phyloP scores from a whole-genome alignment of 1,284 basidiomycete species.

The Grifola frondosa region DNA sequence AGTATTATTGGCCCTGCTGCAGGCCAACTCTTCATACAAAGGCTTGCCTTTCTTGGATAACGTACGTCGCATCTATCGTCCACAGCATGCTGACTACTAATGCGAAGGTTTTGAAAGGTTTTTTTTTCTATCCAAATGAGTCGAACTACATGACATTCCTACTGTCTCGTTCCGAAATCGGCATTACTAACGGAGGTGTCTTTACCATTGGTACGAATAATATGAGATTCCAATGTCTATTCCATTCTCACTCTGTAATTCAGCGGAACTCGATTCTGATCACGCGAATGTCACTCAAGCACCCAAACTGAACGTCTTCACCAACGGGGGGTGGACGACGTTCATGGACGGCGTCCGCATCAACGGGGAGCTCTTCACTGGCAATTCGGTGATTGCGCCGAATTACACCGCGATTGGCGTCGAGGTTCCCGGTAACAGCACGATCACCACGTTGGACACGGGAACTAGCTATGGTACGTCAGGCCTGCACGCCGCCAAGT shows the following conservation, averaged over 20 bases:
- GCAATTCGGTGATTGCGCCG: constrained; percentile 2
- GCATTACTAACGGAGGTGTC: constrained; percentile 22
- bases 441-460: constrained; percentile 12
- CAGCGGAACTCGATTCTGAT: too few species aligned
- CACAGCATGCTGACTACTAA: too few species aligned
- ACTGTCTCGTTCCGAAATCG: constrained; percentile 20
- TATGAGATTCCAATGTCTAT: too few species aligned
- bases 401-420: not conserved
- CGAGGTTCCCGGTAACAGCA: not conserved
- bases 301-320: constrained; percentile 11
- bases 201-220: constrained; percentile 27
- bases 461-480: constrained; percentile 16
- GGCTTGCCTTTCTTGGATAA: constrained; percentile 19
- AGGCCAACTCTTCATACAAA: constrained; percentile 9
- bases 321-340: constrained; percentile 8
- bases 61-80: constrained; percentile 14
- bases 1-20: not conserved
- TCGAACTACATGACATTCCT: constrained; percentile 22
- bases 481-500: too few species aligned
- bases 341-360: constrained; percentile 20
- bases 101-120: too few species aligned
- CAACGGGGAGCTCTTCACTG: constrained; percentile 17
- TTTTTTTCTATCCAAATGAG: too few species aligned
- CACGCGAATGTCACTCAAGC: not conserved
- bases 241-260: too few species aligned